Base-by-base conservation (phyloP, 2,329 filamentous ascomycete genomes). In the Bertia moriformis region DNA sequence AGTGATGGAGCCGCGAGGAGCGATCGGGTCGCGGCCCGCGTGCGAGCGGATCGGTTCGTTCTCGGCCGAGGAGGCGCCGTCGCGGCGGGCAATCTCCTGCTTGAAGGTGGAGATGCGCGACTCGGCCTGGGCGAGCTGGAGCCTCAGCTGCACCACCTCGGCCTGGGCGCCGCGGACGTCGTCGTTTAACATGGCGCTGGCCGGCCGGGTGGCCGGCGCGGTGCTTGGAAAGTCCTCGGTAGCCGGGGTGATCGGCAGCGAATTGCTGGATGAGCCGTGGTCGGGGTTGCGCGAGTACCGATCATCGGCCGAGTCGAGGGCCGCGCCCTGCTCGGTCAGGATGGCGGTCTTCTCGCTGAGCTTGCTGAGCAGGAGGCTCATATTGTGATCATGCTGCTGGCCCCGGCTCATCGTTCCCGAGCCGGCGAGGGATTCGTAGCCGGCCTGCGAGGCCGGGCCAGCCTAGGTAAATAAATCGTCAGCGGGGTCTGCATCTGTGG, bases 91-190 rank as follows among this genome's bases (percentile, higher is more conserved):
- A 43, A 85, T 66, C 59, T 86, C 78, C 40, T 83, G 70, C 42
- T 83, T 79, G 52, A 87, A 75, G 41, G 73, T 77, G 36, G 69
- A 71, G 50, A 88, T 83, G 50, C n/a, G n/a, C n/a, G n/a, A n/a
- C n/a, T 78, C 72, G 52, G 83, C 81, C 44, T 76, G 68, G 33
- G 78, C 78, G 39, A 89, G 70, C 57, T 87, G 74, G 39, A 77
- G 59, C 61, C 82, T 83, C 41, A 88, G 64, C 39, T 73, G 74
- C 43, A 75, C 60, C 19, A 87, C 60, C 53, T 86, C 80, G 19
- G 75, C 71, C 20, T 61, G 60, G 39, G 60, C 54, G 12, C 43
- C 41, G 37, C 56, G 52, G n/a, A n/a, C n/a, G n/a, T n/a, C n/a
- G 40, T 67, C 65, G 19, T 67, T 63, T 4, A 67, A 54, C 4